These are phyloP conservation scores for Tephrocybe sp. DNA, from an alignment of 768 basidiomycete species.

Conservation along the genomic window DNA sequence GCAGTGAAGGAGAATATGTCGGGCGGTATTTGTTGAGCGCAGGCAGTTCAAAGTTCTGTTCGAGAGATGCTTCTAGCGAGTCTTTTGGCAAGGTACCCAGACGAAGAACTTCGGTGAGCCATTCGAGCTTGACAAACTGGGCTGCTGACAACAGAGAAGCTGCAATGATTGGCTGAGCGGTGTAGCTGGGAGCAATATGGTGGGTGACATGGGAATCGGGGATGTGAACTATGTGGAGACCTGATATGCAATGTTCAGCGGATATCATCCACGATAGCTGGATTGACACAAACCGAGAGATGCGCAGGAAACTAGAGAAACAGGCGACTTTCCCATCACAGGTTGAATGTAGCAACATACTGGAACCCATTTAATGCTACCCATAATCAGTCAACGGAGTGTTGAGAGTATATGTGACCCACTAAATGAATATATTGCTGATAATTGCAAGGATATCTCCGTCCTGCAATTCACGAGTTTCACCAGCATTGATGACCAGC, in stretches of 20 bases:
- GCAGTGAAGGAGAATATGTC: conserved; percentile 49
- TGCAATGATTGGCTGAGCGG: conserved; percentile 49
- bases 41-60: conserved; percentile 53
- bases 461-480: conserved; percentile 44
- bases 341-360: conserved; percentile 49
- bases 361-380: conserved; percentile 47
- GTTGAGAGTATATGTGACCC: conserved; percentile 19
- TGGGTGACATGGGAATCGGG: conserved; percentile 55
- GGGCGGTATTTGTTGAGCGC: conserved; percentile 58
- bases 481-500: conserved; percentile 34
- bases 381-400: not conserved
- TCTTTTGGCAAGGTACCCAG: conserved; percentile 40
- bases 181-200: conserved; percentile 55
- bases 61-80: conserved; percentile 39
- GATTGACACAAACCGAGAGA: conserved; percentile 46
- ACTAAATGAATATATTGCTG: conserved; percentile 45
- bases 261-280: not conserved
- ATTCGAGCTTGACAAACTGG: conserved; percentile 64
- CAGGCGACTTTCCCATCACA: conserved; percentile 31
- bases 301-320: conserved; percentile 44
- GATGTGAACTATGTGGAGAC: conserved; percentile 53
- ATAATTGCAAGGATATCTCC: conserved; percentile 55
- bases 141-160: conserved; percentile 59
- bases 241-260: conserved; percentile 29
- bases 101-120: conserved; percentile 62